Evolutionary conservation across 768 basidiomycete species (phyloP), one percentile per base, ranked within the genome.

Genomic region (Leccinum arenicola): DNA sequence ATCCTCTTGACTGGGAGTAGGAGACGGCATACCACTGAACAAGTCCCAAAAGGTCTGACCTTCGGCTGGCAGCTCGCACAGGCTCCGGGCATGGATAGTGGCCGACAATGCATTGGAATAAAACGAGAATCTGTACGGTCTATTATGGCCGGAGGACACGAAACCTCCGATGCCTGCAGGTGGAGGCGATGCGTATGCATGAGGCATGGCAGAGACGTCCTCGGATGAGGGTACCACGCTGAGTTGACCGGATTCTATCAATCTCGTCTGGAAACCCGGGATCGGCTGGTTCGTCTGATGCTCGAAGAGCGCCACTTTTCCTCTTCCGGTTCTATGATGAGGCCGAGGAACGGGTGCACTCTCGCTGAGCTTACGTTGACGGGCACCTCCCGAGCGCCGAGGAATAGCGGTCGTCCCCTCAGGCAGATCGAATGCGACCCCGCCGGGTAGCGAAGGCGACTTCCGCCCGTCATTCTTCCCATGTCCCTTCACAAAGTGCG

Each of bases 121-220:
- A 77, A 98, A 99, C 0, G 97, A 98, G 76, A 98, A 99, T 49
- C 97, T 84, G 70, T 98, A 98, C 9, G 95, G 96, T 67, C 94
- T 80, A 67, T 95, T 93, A 63, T 94, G 88, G 0, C 82, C 85
- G 4, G 80, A 77, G 53, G 79, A 75, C 23, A 80, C 73, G 52
- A 81, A 77, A 7, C 76, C 77, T 11, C 61, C 60, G 25, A 68
- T 36, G 11, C 54, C 59, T 2, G 59, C 31, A 1, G 62, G 38
- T 23, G 62, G 62, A 5, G 61, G 61, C 8, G 65, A 23, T 2
- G 19, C 10, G 19, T 62, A 64, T 52, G 55, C 58, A 17, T 60
- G 60, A 17, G 65, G 63, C 43, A 66, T 48, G 19, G 57, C 53
- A 38, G 73, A 48, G 29, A 81, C 52, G n/a, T 80, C 74, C 17